Evolutionary conservation across 2,329 filamentous ascomycete species (phyloP), one percentile per base, ranked within the genome.

Genomic region (Raffaelea ambrosiae): DNA sequence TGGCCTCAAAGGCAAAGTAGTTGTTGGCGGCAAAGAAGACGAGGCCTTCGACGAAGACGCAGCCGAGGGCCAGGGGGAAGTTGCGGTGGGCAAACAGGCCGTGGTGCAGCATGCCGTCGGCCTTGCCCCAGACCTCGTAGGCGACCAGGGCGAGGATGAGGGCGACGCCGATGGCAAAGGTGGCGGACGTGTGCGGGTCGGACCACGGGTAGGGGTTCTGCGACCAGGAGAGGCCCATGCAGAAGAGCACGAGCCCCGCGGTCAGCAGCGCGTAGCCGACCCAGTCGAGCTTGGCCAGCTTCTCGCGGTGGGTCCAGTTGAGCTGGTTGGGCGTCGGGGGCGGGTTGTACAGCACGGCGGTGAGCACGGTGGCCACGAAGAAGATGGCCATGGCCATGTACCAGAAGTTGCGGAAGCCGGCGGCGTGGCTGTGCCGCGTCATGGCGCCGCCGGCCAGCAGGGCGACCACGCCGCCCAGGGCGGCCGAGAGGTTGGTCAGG

Each of bases 51-150:
- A 57, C 55, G 36, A 67, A 67, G 18, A 68, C 58, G 36, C 62
- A 65, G 9, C 62, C 40, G 2, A 64, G 48, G 1, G 62, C 57
- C 47, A 70, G 60, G 18, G 60, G 26, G 46, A 68, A 69, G 53
- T 67, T 68, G 33, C 64, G 58, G 46, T 61, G 58, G 22, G 53
- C 48, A 55, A 68, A 69, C 2, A 69, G 59, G 1, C 58, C 62
- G 49, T 70, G 65, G 49, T 69, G 65, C 49, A 69, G 66, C 61
- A 69, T 61, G 38, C 66, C 66, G 46, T 68, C 65, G 35, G 55
- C 62, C 53, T 64, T 66, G 51, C 61, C 56, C 39, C 48, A 57
- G 1, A 52, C 57, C 53, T 67, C 66, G 52, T 68, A 69, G 18
- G 59, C 53, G n/a, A 57, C 51, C 8, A 67, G 55, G 4, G 29